phyloP scores from a whole-genome alignment of 495 filamentous ascomycete genomes.

The Penicillium cataractarum region DNA sequence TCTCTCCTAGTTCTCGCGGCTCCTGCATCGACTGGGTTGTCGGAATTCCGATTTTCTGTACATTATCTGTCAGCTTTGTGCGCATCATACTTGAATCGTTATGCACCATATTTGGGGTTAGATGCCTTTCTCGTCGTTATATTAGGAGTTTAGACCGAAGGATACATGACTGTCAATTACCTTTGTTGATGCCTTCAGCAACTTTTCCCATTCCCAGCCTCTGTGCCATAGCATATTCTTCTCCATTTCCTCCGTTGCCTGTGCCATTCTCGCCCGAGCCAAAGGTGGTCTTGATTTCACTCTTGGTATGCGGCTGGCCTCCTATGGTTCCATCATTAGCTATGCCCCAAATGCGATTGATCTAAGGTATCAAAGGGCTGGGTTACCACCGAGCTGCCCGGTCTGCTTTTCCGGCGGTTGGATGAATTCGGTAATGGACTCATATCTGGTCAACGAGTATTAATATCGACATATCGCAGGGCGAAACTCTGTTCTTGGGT shows the following conservation, averaged over 20 bases:
- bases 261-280: background rate
- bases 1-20: constrained; percentile 52
- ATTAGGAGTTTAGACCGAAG: constrained; percentile 39
- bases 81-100: constrained; percentile 24
- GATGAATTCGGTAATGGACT: constrained; percentile 55
- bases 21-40: constrained; percentile 39
- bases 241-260: constrained; percentile 5
- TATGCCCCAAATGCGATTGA: background rate
- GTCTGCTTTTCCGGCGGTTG: constrained; percentile 55
- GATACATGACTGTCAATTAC: constrained; percentile 36
- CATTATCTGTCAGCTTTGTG: constrained; percentile 47
- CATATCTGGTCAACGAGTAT: constrained; percentile 52
- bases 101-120: constrained; percentile 10
- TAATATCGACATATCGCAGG: background rate
- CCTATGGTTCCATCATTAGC: constrained; percentile 18
- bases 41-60: constrained; percentile 46
- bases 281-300: constrained; percentile 28
- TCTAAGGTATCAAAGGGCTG: background rate
- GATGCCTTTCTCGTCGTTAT: constrained; percentile 31
- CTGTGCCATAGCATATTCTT: constrained; percentile 35
- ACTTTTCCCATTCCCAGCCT: constrained; percentile 33
- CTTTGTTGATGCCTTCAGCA: constrained; percentile 32
- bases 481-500: background rate
- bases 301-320: constrained; percentile 35
- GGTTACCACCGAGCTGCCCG: constrained; percentile 62